Evolutionary conservation across 306 rosid genomes (phyloP), one percentile per base, ranked within the genome.

Genomic region (Calophaca sinica): DNA sequence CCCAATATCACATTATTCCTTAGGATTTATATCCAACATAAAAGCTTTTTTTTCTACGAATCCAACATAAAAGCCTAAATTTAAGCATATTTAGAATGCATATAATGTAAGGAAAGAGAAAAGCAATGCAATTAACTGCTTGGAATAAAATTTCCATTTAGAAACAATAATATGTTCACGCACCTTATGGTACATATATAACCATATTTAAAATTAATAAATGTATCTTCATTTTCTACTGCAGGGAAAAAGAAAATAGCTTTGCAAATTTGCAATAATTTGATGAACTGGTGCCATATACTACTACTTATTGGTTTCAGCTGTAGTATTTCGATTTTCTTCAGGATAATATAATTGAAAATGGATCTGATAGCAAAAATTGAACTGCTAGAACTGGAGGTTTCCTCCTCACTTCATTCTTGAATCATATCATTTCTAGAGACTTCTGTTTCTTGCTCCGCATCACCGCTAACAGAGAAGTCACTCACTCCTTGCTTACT

Each of bases 401-500:
- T 20, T 60, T 52, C 77, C 54, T 80, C 84, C 62, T 68, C 62
- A 45, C 85, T 75, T 53, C 72, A 61, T 62, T 73, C 78, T 20
- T 55, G 75, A 80, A 79, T 76, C 60, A 55, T 73, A 8, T 42
- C 5, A 53, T 54, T 76, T 87, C 84, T 76, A 51, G 83, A 80
- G 61, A 60, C 73, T 7, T 70, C 33, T 15, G 52, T 54, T 54
- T 86, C 86, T 44, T 70, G 76, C 68, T 85, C 83, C 2, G n/a
- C 76, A 41, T 84, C 87, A 61, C 79, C 84, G 2, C 79, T 78
- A 28, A 72, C 84, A 1, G 84, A 77, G 62, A 68, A 61, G 60
- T 41, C 81, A 32, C 53, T 69, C 2, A 68, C 75, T 33, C 62
- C 86, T 51, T 80, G 80, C 73, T 85, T 78, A 67, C 10, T 66